Evolutionary conservation across 495 filamentous ascomycete species (phyloP).

Genomic region (Penicillium waksmanii): DNA sequence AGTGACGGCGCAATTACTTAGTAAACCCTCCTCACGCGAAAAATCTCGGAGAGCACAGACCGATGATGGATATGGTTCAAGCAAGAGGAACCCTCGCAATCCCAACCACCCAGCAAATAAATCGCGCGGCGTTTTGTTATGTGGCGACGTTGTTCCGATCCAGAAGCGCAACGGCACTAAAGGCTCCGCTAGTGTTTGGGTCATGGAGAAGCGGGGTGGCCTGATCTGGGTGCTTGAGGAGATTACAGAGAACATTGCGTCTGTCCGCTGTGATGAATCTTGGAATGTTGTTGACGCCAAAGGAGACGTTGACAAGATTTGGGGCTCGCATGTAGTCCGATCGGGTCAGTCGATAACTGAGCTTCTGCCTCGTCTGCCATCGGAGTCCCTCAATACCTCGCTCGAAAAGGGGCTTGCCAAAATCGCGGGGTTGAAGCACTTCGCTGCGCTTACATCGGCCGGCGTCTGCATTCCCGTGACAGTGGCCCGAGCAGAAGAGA

Average conservation of each 20-base stretch:
- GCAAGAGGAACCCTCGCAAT: slow-evolving; percentile 53
- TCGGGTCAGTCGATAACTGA: slow-evolving; percentile 71
- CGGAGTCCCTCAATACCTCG: slow-evolving; percentile 63
- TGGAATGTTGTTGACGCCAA: slow-evolving; percentile 68
- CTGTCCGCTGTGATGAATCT: slow-evolving; percentile 70
- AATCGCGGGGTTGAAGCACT: slow-evolving; percentile 71
- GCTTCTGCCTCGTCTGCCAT: slow-evolving; percentile 81
- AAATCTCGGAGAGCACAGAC: slow-evolving; percentile 67
- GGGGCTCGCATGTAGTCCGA: slow-evolving; percentile 70
- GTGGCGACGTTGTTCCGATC: slow-evolving; percentile 96
- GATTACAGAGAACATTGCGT: slow-evolving; percentile 90
- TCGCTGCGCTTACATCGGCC: slow-evolving; percentile 75
- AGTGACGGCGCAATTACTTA: slow-evolving; percentile 82
- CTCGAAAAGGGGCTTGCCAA: slow-evolving; percentile 70
- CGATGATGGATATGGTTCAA: slow-evolving; percentile 74
- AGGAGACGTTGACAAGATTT: slow-evolving; percentile 75
- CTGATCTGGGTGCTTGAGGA: slow-evolving; percentile 98
- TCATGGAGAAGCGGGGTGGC: slow-evolving; percentile 93
- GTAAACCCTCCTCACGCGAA: slow-evolving; percentile 81
- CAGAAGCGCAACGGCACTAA: slow-evolving; percentile 90
- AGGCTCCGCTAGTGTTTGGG: slow-evolving; percentile 94
- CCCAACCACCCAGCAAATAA: slow-evolving; percentile 67
- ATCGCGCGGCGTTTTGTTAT: slow-evolving; percentile 88
- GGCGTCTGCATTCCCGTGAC: slow-evolving; percentile 78
- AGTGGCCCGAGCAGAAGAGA: slow-evolving; percentile 67